Base-by-base conservation (phyloP, 2,329 filamentous ascomycete genomes). In the Domatiomyces catenatus region DNA sequence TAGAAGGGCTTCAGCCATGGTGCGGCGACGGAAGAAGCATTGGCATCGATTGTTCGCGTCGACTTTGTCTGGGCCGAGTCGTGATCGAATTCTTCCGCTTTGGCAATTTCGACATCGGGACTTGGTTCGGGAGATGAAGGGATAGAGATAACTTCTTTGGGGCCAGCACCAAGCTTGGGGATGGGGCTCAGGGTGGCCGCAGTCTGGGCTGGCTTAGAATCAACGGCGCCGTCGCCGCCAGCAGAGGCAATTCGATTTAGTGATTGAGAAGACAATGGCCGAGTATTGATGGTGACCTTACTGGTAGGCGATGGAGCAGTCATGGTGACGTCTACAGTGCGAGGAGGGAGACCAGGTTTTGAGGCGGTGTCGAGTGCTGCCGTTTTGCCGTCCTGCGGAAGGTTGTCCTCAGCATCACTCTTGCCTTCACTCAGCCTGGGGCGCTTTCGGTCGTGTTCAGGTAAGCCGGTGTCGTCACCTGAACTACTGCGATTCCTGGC, bases 81-180 rank as follows among this genome's bases (percentile, higher is more conserved):
- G 56, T 72, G 55, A 46, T 71, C 68, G 58, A 71, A 69, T 51
- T 74, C 72, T 60, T 74, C 71, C 17, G 67, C 60, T 44, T 72
- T 70, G 6, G 70, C 69, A 15, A 73, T 69, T 59, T 75, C 71
- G 28, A 74, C 73, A 50, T 71, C 67, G 8, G 69, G 69, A 49
- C 69, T 72, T 44, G 65, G 64, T 18, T 65, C 62, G 10, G 70
- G 65, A 15, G 71, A 70, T 3, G 70, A 71, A 8, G 66, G 62
- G 46, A 71, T 62, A 6, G 69, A 69, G 47, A 70, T 67, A n/a
- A 57, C 56, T 22, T 63, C 58, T 12, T 53, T 50, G 15, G 32
- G 32, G 10, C 46, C 48, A 26, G 57, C 57, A 17, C 48, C 15
- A n/a, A 43, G 20, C 19, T 53, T 28, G 17, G 18, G 36, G 32